phyloP scores from a whole-genome alignment of 768 basidiomycete genomes.

The Favolaschia claudopus region DNA sequence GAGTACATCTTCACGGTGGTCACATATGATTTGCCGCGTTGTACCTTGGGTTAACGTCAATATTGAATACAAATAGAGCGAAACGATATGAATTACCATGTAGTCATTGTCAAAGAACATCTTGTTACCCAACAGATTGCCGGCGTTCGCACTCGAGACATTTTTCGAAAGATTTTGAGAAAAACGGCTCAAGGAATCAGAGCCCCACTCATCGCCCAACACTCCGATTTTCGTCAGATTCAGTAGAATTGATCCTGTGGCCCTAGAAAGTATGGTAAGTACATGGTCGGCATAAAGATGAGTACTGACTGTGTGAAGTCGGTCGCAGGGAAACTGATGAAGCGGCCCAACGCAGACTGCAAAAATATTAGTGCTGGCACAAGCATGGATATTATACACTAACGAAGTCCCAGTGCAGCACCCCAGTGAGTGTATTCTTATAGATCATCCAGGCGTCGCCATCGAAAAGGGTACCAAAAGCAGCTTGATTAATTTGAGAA shows the following conservation, averaged over 20 bases:
- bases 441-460: slow-evolving; percentile 78
- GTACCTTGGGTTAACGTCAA: slow-evolving; percentile 53
- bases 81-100: slow-evolving; percentile 52
- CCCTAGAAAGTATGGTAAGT: slow-evolving; percentile 42
- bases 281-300: neutral
- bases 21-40: slow-evolving; percentile 65
- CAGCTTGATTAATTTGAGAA: slow-evolving; percentile 45
- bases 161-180: slow-evolving; percentile 43
- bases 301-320: slow-evolving; percentile 48
- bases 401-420: slow-evolving; percentile 78
- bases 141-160: slow-evolving; percentile 58
- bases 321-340: slow-evolving; percentile 70
- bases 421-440: slow-evolving; percentile 59
- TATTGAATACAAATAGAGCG: neutral
- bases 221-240: slow-evolving; percentile 59
- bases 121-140: slow-evolving; percentile 60
- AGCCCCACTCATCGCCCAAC: slow-evolving; percentile 62
- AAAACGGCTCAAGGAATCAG: slow-evolving; percentile 48
- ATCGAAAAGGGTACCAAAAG: slow-evolving; percentile 63
- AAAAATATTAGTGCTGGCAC: slow-evolving; percentile 1
- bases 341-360: slow-evolving; percentile 69
- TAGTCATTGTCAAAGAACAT: slow-evolving; percentile 77
- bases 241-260: slow-evolving; percentile 63
- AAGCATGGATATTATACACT: slow-evolving; percentile 31
- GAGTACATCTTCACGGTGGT: slow-evolving; percentile 72